phyloP scores from a whole-genome alignment of 495 filamentous ascomycete genomes.

The Penicillium bialowiezense region DNA sequence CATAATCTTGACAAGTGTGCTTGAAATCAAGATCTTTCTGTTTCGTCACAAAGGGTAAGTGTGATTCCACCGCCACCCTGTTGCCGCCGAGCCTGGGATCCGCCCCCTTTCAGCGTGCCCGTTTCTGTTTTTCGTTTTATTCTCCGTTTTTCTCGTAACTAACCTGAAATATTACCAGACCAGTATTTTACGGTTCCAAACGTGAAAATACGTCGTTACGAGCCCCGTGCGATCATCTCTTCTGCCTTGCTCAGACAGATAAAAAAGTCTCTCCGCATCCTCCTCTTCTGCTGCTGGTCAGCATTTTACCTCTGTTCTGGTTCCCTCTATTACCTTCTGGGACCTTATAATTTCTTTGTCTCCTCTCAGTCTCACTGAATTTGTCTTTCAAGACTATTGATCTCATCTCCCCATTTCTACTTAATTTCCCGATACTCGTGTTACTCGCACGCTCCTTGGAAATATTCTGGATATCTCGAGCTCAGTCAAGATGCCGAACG shows the following conservation, averaged over 20 bases:
- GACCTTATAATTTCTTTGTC: not conserved
- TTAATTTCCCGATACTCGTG: not conserved
- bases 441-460: not conserved
- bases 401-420: not conserved
- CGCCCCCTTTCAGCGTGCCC: not conserved
- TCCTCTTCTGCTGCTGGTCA: not conserved
- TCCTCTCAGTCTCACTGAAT: not conserved
- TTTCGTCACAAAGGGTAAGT: not conserved
- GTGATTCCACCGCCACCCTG: not conserved
- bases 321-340: not conserved
- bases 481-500: conserved; percentile 43
- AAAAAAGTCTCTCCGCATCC: not conserved
- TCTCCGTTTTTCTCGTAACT: not conserved
- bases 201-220: not conserved
- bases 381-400: not conserved
- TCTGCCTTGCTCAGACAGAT: not conserved
- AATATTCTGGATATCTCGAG: not conserved
- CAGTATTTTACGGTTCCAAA: not conserved
- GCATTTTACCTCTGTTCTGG: not conserved
- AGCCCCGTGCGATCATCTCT: not conserved
- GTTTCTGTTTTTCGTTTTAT: not conserved
- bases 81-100: not conserved
- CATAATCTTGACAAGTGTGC: not conserved
- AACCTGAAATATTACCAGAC: conserved; percentile 6
- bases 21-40: not conserved